Percentiles rank a stretch among this genome's conserved stretches.
Conservation (phyloP, 768 basidiomycete species). For the Agrocybe pediades region DNA sequence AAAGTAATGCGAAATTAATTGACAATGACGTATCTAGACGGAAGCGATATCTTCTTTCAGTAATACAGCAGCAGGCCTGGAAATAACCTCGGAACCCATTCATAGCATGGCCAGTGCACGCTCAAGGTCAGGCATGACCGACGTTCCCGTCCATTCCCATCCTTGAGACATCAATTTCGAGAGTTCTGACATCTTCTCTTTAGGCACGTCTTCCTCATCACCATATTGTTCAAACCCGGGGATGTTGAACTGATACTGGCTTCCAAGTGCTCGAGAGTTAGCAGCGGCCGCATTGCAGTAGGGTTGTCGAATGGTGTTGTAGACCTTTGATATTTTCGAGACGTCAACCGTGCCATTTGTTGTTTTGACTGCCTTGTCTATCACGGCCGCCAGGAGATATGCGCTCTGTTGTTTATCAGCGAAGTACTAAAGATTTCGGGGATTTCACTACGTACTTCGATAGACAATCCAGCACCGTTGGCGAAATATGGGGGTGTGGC, state of each 20-base stretch:
- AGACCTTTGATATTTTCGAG: constrained; percentile 36
- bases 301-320: constrained; percentile 48
- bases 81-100: no score
- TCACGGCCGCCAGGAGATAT: constrained; percentile 40
- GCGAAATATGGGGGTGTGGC: constrained; percentile 53
- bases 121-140: constrained; percentile 28
- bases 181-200: constrained; percentile 34
- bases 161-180: constrained; percentile 39
- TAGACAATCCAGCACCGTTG: constrained; percentile 53
- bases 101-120: constrained; percentile 12
- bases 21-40: no score
- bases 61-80: no score
- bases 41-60: no score
- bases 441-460: constrained; percentile 41
- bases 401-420: constrained; percentile 41
- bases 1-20: no score
- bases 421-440: constrained; percentile 6
- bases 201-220: constrained; percentile 19
- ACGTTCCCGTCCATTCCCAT: constrained; percentile 53
- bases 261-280: constrained; percentile 36
- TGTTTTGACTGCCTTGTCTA: constrained; percentile 41
- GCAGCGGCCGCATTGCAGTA: constrained; percentile 34
- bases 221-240: constrained; percentile 23
- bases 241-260: constrained; percentile 34
- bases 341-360: constrained; percentile 26